Evolutionary conservation across 306 rosid species (phyloP).

Genomic region (cucumber (Cucumis sativus)): Cucumber_9930_V3 NC_026660.2:29881001-29881500

Average conservation of each 20-base stretch:
- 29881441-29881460: background rate
- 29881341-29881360: background rate
- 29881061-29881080: conserved; percentile 8
- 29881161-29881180: background rate
- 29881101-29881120: conserved; percentile 56
- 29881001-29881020: conserved; percentile 4
- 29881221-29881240: background rate
- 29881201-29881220: conserved; percentile 3
- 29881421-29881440: background rate
- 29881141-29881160: background rate
- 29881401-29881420: background rate
- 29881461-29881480: background rate
- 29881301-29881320: conserved; percentile 4
- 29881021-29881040: conserved; percentile 15
- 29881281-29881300: conserved; percentile 11
- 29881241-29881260: conserved; percentile 6
- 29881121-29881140: background rate
- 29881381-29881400: background rate
- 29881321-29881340: background rate
- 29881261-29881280: conserved; percentile 19
- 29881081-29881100: conserved; percentile 15
- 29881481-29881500: background rate
- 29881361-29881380: background rate
- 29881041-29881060: conserved; percentile 20
- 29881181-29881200: background rate